Evolutionary conservation across 495 filamentous ascomycete genomes (phyloP).

Genomic region (Paragyromitra xinjiangensis): DNA sequence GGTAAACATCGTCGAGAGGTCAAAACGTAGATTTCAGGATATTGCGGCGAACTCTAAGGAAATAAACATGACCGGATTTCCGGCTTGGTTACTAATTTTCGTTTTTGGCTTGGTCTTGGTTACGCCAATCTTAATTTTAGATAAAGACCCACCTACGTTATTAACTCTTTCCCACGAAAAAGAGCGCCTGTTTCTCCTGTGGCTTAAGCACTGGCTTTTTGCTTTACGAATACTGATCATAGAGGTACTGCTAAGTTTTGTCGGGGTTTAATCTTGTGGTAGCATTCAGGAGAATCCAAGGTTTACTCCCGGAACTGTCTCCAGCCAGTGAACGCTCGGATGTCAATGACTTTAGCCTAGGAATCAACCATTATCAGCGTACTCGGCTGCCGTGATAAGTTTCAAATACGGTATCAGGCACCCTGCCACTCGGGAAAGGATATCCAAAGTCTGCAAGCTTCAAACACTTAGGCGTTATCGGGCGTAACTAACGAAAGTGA

Average conservation of each 20-base stretch:
- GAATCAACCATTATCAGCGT: background rate
- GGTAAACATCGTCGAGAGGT: background rate
- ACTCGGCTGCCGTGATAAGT: background rate
- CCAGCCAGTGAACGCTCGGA: background rate
- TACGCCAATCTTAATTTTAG: background rate
- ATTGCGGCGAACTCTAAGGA: background rate
- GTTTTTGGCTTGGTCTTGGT: background rate
- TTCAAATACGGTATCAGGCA: background rate
- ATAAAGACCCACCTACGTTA: background rate
- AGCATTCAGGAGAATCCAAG: background rate
- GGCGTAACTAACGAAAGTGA: background rate
- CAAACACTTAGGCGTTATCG: background rate
- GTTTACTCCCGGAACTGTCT: background rate
- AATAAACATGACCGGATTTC: background rate
- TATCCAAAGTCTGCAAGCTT: background rate
- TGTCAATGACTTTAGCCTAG: conserved; percentile 8
- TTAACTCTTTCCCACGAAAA: background rate
- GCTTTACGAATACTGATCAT: background rate
- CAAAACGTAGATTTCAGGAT: background rate
- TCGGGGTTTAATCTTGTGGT: background rate
- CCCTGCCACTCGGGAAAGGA: background rate
- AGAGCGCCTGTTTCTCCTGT: background rate
- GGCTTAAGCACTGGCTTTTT: background rate
- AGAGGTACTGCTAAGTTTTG: background rate
- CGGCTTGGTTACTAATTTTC: background rate